Evolutionary conservation across 768 basidiomycete genomes (phyloP).

Genomic region (Auricularia cornea): DNA sequence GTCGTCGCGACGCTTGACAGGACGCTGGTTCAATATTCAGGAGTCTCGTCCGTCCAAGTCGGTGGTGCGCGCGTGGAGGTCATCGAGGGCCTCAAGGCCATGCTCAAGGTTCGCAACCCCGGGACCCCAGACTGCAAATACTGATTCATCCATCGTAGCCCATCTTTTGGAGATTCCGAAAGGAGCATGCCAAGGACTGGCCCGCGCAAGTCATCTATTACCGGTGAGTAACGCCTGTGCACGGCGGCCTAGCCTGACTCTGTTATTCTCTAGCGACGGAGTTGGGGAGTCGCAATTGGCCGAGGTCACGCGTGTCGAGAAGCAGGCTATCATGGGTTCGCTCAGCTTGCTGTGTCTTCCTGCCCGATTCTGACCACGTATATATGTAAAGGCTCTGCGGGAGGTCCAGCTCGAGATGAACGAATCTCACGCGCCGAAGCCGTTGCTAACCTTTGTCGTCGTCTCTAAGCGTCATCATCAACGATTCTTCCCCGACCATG

Average conservation of each 20-base stretch:
- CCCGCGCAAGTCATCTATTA: not conserved
- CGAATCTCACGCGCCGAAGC: slow-evolving; percentile 14
- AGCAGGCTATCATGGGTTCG: not conserved
- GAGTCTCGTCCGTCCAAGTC: slow-evolving; percentile 19
- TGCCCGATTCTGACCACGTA: not conserved
- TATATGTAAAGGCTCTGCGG: not conserved
- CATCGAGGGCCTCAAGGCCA: slow-evolving; percentile 21
- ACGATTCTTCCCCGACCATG: slow-evolving; percentile 36
- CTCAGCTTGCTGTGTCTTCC: not conserved
- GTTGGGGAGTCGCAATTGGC: not conserved
- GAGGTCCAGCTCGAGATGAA: not conserved
- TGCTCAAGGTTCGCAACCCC: slow-evolving; percentile 18
- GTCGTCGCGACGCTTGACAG: slow-evolving; percentile 50
- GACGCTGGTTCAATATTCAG: slow-evolving; percentile 35
- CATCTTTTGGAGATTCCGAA: too few relatives aligned
- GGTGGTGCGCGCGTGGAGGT: slow-evolving; percentile 21
- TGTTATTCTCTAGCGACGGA: not conserved
- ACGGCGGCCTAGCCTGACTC: too few relatives aligned
- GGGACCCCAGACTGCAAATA: too few relatives aligned
- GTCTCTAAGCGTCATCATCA: slow-evolving; percentile 58
- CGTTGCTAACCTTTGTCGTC: slow-evolving; percentile 46
- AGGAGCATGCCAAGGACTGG: too few relatives aligned
- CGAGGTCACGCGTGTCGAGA: not conserved
- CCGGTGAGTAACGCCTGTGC: not conserved
- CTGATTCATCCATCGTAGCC: too few relatives aligned